A percentile compares a stretch with the other conserved stretches of the same genome.
phyloP scores from a whole-genome alignment of 2,329 filamentous ascomycete genomes.

The Hortaea sp. region DNA sequence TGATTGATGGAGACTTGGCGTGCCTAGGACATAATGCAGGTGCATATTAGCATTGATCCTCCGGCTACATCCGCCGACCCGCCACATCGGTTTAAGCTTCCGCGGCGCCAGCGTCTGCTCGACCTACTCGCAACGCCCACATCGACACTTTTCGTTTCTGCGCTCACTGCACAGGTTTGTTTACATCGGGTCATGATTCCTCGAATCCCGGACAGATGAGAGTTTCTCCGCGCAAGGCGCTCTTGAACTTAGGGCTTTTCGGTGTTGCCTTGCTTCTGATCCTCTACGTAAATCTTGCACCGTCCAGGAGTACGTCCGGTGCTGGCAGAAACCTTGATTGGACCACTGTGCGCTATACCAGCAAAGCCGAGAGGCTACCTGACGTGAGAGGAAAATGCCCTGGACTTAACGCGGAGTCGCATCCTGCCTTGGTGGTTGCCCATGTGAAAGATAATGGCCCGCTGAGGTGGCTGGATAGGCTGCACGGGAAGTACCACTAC shows the following conservation, averaged over 20 bases:
- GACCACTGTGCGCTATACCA: slow-evolving; percentile 33
- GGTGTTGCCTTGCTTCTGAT: not conserved
- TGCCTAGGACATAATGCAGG: too few relatives aligned
- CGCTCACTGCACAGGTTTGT: too few relatives aligned
- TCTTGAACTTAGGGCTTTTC: not conserved
- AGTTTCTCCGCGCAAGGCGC: not conserved
- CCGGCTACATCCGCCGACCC: too few relatives aligned
- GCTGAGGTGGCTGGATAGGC: slow-evolving; percentile 31
- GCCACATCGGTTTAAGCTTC: too few relatives aligned
- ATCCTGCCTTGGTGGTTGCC: slow-evolving; percentile 38
- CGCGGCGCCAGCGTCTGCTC: too few relatives aligned
- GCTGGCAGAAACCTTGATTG: slow-evolving; percentile 28
- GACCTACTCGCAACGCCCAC: too few relatives aligned
- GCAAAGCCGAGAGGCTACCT: slow-evolving; percentile 22
- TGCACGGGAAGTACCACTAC: slow-evolving; percentile 33
- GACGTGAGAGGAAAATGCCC: slow-evolving; percentile 34
- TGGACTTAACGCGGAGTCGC: slow-evolving; percentile 27
- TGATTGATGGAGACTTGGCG: too few relatives aligned
- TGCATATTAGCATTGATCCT: too few relatives aligned
- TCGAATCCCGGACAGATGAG: not conserved
- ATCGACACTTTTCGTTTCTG: too few relatives aligned
- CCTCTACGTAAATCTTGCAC: not conserved
- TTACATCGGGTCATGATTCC: not conserved
- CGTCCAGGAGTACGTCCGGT: not conserved
- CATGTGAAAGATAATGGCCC: slow-evolving; percentile 32